Evolutionary conservation across 164 flowering plant genomes (phyloP), one percentile per base, ranked within the genome.

Genomic region (Stephania cephalantha): DNA sequence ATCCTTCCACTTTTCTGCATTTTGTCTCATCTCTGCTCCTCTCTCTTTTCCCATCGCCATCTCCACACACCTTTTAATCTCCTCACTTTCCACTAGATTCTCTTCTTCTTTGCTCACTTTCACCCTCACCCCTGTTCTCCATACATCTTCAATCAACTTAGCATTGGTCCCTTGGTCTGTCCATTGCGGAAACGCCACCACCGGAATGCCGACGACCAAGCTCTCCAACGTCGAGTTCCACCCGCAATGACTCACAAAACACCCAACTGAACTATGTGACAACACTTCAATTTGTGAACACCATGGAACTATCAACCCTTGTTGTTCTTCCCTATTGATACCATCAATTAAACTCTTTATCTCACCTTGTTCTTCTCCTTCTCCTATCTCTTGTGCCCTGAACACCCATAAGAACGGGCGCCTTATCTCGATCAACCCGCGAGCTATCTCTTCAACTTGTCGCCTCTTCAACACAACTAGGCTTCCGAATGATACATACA

Each of bases 151-250:
- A n/a, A 91, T 67, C 73, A 89, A 35, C 88, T 86, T 88, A 9
- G 90, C 89, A 78, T 87, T 88, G 3, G 88, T 85, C 13, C 68
- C 17, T 30, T 91, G 96, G 42, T 91, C 96, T 0, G 86, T 18
- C 79, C 82, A 87, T 29, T 81, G 85, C 4, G 96, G 96, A 61
- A 77, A 74, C 4, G 75, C 87, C 52, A 91, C 85, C 76, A 88
- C 53, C 5, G 92, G 93, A 5, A 89, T 85, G 2, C 95, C 95
- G 0, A 73, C 68, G 1, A 50, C 80, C 44, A 91, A 11, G 31
- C 89, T 79, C 77, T 90, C 95, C 65, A 81, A 2, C 0, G 87
- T 83, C 58, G 95, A 90, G 66, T 90, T 90, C 95, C 95, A 90
- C 20, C 95, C 95, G 67, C 90, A 85, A 52, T 90, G 95, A 9